A percentile compares a stretch with the other conserved stretches of the same genome.
These are phyloP conservation scores for Eucalyptus albens DNA, from an alignment of 345 rosid species.

Conservation along the genomic window DNA sequence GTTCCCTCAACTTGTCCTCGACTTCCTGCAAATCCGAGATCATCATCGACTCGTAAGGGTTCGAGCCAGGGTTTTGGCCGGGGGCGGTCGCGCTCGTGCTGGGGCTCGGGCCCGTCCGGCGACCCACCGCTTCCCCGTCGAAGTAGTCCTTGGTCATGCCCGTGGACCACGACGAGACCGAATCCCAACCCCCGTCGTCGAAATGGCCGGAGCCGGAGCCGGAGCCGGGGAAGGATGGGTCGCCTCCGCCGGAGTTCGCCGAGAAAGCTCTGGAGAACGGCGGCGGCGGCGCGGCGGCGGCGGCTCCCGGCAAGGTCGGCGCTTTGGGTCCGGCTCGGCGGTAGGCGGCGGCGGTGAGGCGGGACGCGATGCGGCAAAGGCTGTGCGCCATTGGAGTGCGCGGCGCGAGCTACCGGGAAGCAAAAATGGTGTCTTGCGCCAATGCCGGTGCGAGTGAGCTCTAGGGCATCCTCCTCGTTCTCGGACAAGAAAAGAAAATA, in stretches of 20 bases:
- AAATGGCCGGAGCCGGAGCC: not conserved
- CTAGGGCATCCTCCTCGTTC: not conserved
- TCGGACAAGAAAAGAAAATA: not conserved
- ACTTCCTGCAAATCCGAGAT: constrained; percentile 33
- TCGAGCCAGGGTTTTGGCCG: not conserved
- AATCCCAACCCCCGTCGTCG: constrained; percentile 56
- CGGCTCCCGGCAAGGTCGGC: constrained; percentile 27
- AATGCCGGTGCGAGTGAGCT: not conserved
- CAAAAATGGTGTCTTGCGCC: not conserved
- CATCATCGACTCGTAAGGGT: constrained; percentile 6
- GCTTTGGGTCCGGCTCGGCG: constrained; percentile 4
- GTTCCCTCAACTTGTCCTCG: constrained; percentile 31
- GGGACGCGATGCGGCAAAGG: constrained; percentile 24
- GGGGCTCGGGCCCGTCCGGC: not conserved
- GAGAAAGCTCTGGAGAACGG: constrained; percentile 12
- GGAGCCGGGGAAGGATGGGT: constrained; percentile 17
- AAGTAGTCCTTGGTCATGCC: constrained; percentile 90
- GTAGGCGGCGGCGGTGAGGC: constrained; percentile 21
- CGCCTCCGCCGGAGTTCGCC: constrained; percentile 17
- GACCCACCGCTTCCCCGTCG: constrained; percentile 46
- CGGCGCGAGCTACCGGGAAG: not conserved
- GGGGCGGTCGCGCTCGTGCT: not conserved
- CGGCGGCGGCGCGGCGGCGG: not conserved
- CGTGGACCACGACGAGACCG: constrained; percentile 76
- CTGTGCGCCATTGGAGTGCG: constrained; percentile 11